Conservation (phyloP, 495 filamentous ascomycete species). For the Staphylotrichum longicolle region DNA sequence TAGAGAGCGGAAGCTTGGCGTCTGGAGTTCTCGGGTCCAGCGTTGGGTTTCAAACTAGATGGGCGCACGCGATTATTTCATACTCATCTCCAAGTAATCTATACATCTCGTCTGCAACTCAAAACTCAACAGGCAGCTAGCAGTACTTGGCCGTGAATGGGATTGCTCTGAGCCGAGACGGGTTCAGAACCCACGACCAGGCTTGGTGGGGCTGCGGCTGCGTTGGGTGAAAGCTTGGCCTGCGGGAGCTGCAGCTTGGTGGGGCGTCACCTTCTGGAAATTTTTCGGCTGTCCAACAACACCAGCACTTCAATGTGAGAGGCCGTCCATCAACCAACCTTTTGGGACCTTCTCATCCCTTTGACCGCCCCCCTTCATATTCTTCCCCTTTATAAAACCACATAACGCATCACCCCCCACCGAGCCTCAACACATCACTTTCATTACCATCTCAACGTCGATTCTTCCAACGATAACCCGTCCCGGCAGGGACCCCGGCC, state of each 20-base stretch:
- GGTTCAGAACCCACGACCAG: background rate
- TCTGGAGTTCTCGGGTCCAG: slow-evolving; percentile 1
- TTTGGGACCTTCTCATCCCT: too few species aligned
- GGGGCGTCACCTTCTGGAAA: slow-evolving; percentile 23
- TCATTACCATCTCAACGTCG: too few species aligned
- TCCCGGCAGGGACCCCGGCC: background rate
- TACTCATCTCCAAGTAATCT: too few species aligned
- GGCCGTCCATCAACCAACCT: background rate
- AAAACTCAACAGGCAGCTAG: too few species aligned
- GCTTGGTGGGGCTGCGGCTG: slow-evolving; percentile 6
- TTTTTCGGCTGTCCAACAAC: slow-evolving; percentile 20
- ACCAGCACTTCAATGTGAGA: background rate
- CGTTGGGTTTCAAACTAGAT: background rate
- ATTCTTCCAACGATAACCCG: too few species aligned
- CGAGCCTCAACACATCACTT: background rate
- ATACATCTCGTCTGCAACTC: too few species aligned
- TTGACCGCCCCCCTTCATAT: too few species aligned
- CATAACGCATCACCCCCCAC: background rate
- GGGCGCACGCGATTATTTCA: too few species aligned
- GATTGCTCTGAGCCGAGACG: background rate
- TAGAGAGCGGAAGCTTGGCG: slow-evolving; percentile 2
- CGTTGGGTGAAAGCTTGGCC: slow-evolving; percentile 15
- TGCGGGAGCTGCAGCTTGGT: slow-evolving; percentile 11
- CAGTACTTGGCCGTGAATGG: background rate
- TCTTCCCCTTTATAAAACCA: too few species aligned